These are phyloP conservation scores for Podospora appendiculata DNA, from an alignment of 495 filamentous ascomycete species.

Conservation along the genomic window DNA sequence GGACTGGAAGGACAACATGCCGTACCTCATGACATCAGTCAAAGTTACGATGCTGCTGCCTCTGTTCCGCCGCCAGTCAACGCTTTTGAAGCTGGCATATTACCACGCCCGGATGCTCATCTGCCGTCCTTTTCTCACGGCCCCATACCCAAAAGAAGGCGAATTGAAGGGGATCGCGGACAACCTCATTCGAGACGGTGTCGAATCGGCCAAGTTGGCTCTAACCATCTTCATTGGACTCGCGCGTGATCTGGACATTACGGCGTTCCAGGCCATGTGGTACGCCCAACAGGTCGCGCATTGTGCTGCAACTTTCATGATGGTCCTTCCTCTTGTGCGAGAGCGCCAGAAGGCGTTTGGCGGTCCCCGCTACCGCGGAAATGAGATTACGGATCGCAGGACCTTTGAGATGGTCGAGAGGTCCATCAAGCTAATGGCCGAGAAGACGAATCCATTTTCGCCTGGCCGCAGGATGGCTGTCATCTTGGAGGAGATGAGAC, in stretches of 20 bases:
- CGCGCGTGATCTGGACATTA: constrained; percentile 7
- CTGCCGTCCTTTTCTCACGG: constrained; percentile 44
- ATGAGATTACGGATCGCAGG: constrained; percentile 3
- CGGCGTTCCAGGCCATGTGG: constrained; percentile 14
- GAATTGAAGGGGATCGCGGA: constrained; percentile 20
- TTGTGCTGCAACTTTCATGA: constrained; percentile 2
- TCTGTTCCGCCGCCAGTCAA: constrained; percentile 46
- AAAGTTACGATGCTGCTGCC: constrained; percentile 36
- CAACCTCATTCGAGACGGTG: constrained; percentile 32
- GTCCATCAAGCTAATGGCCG: constrained; percentile 2
- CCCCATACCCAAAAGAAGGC: constrained; percentile 7
- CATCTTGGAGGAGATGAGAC: constrained; percentile 15
- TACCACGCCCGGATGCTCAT: constrained; percentile 48
- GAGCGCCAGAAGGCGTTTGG: constrained; percentile 7
- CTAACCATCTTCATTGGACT: constrained; percentile 18
- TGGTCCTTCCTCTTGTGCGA: constrained; percentile 12
- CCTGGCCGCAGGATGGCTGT: constrained; percentile 10
- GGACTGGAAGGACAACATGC: constrained; percentile 28
- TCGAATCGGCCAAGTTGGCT: constrained; percentile 35
- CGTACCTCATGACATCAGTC: constrained; percentile 36
- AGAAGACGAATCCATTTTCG: constrained; percentile 8
- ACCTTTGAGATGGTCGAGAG: constrained; percentile 5
- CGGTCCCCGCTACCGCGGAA: not conserved
- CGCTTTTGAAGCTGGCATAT: constrained; percentile 45
- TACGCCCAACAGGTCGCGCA: constrained; percentile 17